Conservation (phyloP, 768 basidiomycete genomes). For the Trichaptum fuscoviolaceum region DNA sequence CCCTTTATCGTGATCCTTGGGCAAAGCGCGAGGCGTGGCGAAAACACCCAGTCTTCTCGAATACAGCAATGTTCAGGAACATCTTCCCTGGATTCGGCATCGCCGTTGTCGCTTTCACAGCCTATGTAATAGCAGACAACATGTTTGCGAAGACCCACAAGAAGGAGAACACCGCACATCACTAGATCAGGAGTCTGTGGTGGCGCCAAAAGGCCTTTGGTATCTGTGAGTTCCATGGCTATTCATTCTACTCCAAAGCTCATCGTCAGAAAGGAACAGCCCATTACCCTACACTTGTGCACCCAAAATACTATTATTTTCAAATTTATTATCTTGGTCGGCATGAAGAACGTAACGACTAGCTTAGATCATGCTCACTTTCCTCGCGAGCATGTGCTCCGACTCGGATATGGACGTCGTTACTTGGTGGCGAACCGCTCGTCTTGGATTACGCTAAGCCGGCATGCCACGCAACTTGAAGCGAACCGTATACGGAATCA, state of each 20-base stretch:
- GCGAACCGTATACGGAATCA: not conserved
- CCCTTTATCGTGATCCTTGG: constrained; percentile 92
- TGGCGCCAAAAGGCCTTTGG: not conserved
- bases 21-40: constrained; percentile 91
- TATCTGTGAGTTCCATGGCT: not conserved
- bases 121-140: constrained; percentile 86
- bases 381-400: no score
- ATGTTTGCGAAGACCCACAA: constrained; percentile 19
- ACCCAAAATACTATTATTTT: not conserved
- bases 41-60: constrained; percentile 83
- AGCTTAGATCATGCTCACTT: not conserved
- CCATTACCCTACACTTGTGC: not conserved
- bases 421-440: no score
- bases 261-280: not conserved
- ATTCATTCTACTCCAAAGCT: not conserved
- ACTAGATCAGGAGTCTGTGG: not conserved
- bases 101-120: constrained; percentile 86
- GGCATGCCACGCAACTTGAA: no score
- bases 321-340: not conserved
- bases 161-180: constrained; percentile 1
- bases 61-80: constrained; percentile 81
- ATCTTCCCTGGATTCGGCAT: constrained; percentile 95
- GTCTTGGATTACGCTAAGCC: no score
- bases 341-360: not conserved
- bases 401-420: no score